Conservation (phyloP, 2,329 filamentous ascomycete genomes). For the Pseudovirgaria hyperparasitica region DNA sequence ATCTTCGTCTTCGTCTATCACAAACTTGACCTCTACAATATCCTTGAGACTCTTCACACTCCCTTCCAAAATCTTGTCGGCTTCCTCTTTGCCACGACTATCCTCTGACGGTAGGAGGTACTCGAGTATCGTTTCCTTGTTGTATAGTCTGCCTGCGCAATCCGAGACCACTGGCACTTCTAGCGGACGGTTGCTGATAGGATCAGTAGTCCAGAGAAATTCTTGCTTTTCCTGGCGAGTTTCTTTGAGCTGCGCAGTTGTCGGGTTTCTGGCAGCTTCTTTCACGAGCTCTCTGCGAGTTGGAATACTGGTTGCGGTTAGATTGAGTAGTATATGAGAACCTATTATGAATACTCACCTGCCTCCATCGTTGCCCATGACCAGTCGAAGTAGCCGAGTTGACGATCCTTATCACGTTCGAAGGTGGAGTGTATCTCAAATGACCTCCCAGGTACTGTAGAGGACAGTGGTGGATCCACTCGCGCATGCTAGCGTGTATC, state of each 20-base stretch:
- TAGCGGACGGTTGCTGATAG: constrained; percentile 68
- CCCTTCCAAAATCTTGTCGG: constrained; percentile 47
- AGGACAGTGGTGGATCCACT: too few species aligned
- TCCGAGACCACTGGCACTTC: constrained; percentile 72
- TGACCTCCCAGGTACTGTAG: too few species aligned
- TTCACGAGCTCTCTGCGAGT: constrained; percentile 94
- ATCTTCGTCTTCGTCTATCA: constrained; percentile 32
- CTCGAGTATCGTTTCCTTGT: constrained; percentile 79
- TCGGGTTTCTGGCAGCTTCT: constrained; percentile 72
- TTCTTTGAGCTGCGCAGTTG: constrained; percentile 77
- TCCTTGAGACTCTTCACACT: constrained; percentile 71
- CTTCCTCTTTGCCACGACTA: constrained; percentile 43
- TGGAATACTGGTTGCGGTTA: constrained; percentile 51
- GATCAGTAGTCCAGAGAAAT: constrained; percentile 79
- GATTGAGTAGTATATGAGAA: background rate
- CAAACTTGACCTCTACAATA: constrained; percentile 74
- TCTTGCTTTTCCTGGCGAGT: constrained; percentile 71
- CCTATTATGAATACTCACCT: constrained; percentile 40
- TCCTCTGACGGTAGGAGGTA: constrained; percentile 46
- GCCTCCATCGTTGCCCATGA: constrained; percentile 97
- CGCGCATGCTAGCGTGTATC: too few species aligned
- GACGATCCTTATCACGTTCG: too few species aligned
- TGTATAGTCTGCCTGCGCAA: constrained; percentile 73
- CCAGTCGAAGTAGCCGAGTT: too few species aligned
- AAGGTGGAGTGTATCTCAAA: too few species aligned